Percentiles rank a stretch among this genome's conserved stretches.
phyloP scores from a whole-genome alignment of 768 basidiomycete species.

The Gelatoporia subvermispora region DNA sequence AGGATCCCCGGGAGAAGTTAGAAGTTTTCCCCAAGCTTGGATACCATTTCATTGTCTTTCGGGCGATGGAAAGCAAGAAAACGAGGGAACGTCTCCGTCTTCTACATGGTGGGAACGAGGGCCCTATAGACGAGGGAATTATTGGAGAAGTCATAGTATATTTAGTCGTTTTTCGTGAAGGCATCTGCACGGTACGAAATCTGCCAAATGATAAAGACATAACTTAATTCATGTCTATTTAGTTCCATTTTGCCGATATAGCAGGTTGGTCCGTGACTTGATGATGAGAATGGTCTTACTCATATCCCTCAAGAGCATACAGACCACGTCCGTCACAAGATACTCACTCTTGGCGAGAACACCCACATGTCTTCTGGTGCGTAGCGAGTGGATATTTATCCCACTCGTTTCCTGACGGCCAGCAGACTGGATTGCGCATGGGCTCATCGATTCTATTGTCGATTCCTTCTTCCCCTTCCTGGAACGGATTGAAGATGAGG shows the following conservation, averaged over 20 bases:
- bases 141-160: conserved; percentile 84
- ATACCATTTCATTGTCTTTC: conserved; percentile 88
- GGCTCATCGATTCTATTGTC: conserved; percentile 87
- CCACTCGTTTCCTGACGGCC: neutral
- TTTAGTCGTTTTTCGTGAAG: conserved; percentile 82
- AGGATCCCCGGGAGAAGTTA: conserved; percentile 88
- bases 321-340: conserved; percentile 66
- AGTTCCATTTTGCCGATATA: conserved; percentile 92
- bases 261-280: conserved; percentile 38
- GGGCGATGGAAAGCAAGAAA: conserved; percentile 64
- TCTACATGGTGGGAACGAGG: conserved; percentile 16
- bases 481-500: conserved; percentile 76
- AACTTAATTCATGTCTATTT: neutral
- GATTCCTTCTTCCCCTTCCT: conserved; percentile 89
- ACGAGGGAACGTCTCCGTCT: conserved; percentile 35
- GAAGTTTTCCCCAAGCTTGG: conserved; percentile 84
- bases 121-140: conserved; percentile 34
- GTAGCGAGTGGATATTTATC: conserved; percentile 9
- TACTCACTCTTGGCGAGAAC: conserved; percentile 57
- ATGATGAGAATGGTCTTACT: conserved; percentile 1
- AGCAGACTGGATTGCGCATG: conserved; percentile 91
- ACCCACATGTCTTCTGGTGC: conserved; percentile 70
- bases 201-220: neutral
- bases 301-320: conserved; percentile 57
- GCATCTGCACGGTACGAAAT: conserved; percentile 66